phyloP scores from a whole-genome alignment of 495 filamentous ascomycete species.

The Podospora conica region DNA sequence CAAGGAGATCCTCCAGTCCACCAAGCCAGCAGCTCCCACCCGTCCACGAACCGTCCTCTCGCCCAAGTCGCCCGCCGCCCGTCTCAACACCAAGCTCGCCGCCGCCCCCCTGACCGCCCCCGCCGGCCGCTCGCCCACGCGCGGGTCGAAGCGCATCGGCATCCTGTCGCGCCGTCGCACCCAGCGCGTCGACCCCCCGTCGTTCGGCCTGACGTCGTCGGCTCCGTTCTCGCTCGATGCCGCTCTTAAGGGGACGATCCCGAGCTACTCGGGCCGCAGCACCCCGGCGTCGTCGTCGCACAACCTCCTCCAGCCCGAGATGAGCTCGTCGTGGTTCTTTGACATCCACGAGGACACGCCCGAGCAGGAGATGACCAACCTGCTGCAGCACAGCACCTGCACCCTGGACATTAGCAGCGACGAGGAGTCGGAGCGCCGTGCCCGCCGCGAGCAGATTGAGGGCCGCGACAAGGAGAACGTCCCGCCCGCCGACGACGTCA shows the following conservation, averaged over 20 bases:
- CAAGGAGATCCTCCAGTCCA: conserved; percentile 25
- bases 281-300: conserved; percentile 10
- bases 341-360: conserved; percentile 90
- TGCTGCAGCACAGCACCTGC: conserved; percentile 83
- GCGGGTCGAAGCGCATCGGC: conserved; percentile 51
- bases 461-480: conserved; percentile 86
- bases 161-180: conserved; percentile 58
- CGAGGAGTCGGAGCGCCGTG: conserved; percentile 51
- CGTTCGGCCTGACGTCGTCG: conserved; percentile 30
- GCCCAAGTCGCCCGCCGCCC: conserved; percentile 41
- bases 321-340: conserved; percentile 75
- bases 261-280: conserved; percentile 42
- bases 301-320: conserved; percentile 29
- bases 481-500: conserved; percentile 58
- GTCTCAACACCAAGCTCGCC: conserved; percentile 34
- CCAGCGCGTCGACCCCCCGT: conserved; percentile 55
- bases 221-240: conserved; percentile 73
- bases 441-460: conserved; percentile 50
- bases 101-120: conserved; percentile 47
- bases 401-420: conserved; percentile 78
- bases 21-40: conserved; percentile 35
- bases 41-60: conserved; percentile 37
- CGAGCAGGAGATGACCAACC: conserved; percentile 81
- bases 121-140: conserved; percentile 57
- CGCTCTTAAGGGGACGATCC: conserved; percentile 64